Evolutionary conservation across 73 alveolate genomes (phyloP).

Genomic region (Blepharisma japonicum): DNA sequence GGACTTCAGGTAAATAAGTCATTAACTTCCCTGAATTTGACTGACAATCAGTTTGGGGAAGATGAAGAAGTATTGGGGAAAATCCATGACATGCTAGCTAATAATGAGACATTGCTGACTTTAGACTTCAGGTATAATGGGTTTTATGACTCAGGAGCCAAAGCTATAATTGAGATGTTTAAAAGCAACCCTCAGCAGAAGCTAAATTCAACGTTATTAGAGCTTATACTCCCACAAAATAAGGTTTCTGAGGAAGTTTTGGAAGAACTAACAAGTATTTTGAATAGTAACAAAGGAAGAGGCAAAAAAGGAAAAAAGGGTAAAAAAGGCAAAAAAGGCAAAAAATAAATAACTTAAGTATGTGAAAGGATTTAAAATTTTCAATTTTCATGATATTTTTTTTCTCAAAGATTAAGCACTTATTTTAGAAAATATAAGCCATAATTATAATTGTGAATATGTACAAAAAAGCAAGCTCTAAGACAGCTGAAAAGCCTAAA

Average conservation of each 20-base stretch:
- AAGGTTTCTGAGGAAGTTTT: neutral
- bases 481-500: too few relatives aligned
- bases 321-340: constrained; percentile 14
- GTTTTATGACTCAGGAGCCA: constrained; percentile 31
- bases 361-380: neutral
- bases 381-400: too few relatives aligned
- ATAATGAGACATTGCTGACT: neutral
- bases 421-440: too few relatives aligned
- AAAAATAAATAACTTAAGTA: neutral
- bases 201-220: neutral
- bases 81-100: neutral
- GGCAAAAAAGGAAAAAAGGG: constrained; percentile 16
- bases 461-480: too few relatives aligned
- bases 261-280: neutral
- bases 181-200: neutral
- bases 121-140: constrained; percentile 29
- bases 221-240: neutral
- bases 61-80: constrained; percentile 43
- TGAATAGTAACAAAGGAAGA: neutral
- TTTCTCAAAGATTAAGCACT: too few relatives aligned
- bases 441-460: too few relatives aligned
- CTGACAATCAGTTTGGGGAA: constrained; percentile 51
- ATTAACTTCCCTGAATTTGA: constrained; percentile 39
- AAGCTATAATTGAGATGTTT: neutral
- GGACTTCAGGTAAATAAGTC: constrained; percentile 41